phyloP scores from a whole-genome alignment of 1,139 yeast species.

The Entelexis paramagnoliae region DNA sequence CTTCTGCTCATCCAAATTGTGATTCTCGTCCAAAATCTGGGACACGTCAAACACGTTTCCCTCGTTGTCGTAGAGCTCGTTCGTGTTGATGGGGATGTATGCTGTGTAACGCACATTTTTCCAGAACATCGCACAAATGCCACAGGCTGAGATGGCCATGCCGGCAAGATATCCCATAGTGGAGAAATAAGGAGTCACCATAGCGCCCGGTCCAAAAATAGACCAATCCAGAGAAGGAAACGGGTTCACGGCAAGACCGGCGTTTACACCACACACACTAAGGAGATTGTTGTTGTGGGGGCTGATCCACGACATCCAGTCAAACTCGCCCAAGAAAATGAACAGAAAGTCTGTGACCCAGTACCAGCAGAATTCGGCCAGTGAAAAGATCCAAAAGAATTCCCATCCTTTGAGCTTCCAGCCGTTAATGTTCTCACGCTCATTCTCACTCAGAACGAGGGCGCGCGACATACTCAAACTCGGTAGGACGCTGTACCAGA shows the following conservation, averaged over 20 bases:
- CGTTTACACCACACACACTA: constrained; percentile 41
- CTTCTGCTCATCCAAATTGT: constrained; percentile 23
- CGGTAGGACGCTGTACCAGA: constrained; percentile 30
- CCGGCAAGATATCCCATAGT: constrained; percentile 35
- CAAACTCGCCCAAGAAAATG: constrained; percentile 23
- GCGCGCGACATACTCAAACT: constrained; percentile 47
- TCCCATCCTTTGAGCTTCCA: constrained; percentile 36
- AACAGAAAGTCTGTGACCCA: constrained; percentile 28
- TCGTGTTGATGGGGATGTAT: constrained; percentile 42
- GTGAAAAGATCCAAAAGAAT: constrained; percentile 28
- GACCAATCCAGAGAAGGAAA: constrained; percentile 40
- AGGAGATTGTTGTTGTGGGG: constrained; percentile 38
- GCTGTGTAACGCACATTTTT: constrained; percentile 39
- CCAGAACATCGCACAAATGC: constrained; percentile 34
- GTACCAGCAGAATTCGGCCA: constrained; percentile 34
- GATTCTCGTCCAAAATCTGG: constrained; percentile 31
- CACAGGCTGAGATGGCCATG: constrained; percentile 33
- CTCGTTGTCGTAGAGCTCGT: constrained; percentile 38
- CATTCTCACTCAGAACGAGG: constrained; percentile 36
- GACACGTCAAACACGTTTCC: constrained; percentile 37
- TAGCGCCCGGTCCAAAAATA: constrained; percentile 33
- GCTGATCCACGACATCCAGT: constrained; percentile 26
- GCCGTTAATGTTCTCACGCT: constrained; percentile 38
- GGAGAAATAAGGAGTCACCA: constrained; percentile 40
- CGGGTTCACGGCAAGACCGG: constrained; percentile 46